Base-by-base conservation (phyloP, 805 yeast species). In the Saccharomycopsis amapae region DNA sequence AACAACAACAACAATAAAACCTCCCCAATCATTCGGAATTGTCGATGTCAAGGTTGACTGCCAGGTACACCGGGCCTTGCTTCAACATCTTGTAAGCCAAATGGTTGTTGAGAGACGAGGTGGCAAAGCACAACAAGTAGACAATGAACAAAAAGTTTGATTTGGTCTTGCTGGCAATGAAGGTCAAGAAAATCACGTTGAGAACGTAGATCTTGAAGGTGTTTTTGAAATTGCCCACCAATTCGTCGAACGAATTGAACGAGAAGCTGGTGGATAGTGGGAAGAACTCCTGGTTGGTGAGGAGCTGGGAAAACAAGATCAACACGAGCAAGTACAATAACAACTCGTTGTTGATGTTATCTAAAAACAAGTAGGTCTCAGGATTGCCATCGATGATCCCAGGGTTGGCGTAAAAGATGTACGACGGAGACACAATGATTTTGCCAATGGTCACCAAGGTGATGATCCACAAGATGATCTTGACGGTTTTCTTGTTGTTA, bases 401-500 rank as follows among this genome's bases (percentile, higher is more conserved):
- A 4, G 51, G 51, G 34, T 50, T 50, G 4, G 26, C 36, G 24
- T 31, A 35, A 25, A 50, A 50, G 22, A 50, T 38, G 30, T 50
- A 50, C 2, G 49, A 40, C 22, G 53, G 53, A 3, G 42, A 19
- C 10, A 50, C 49, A 20, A 50, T 50, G 40, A 50, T 43, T 32
- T 48, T 47, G 10, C 53, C 53, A 33, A 50, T 44, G 5, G 51
- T 46, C 7, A 50, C 48, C 23, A 50, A 47, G 4, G 51, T 37
- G 19, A 47, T 24, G 23, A 50, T 47, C 53, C 53, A 50, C 2
- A 50, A 32, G 10, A 50, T 44, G 22, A 50, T 50, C 30, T 42
- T 50, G 17, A 50, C 32, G 15, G 53, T 40, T 30, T 50, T 46
- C n/a, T 44, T 44, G 19, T 42, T 45, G 20, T 37, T 42, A 22